Base-by-base conservation (phyloP, 306 rosid genomes). In the Inga oerstediana region DNA sequence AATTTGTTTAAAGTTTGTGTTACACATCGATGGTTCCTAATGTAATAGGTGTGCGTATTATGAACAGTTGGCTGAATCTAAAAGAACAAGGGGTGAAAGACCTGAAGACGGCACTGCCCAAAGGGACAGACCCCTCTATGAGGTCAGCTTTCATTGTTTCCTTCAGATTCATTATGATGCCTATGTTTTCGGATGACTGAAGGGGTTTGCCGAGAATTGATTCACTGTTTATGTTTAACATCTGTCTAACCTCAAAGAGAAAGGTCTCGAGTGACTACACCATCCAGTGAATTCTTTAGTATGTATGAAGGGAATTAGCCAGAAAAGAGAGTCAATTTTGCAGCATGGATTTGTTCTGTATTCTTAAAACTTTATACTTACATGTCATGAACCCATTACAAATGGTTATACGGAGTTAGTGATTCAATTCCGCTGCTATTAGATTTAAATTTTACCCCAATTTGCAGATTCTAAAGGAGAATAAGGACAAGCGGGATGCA, bases 81-180 rank as follows among this genome's bases (percentile, higher is more conserved):
- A 93, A 88, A 90, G 69, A 88, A 46, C 90, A 59, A 91, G 98
- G 78, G 99, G 97, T 30, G 97, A 91, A 59, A 88, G 97, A 35
- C 93, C 93, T 67, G 99, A 96, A 3, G 99, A 96, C 61, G 98
- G 97, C 65, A 96, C 97, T 79, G 98, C 97, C 58, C 92, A 91
- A 37, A 85, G 98, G 49, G 99, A 96, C 69, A 89, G 97, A 87
- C 96, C 98, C 61, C 97, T 96, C 70, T 92, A 11, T 83, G 97
- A 96, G 96, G 98, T 95, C 70, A 8, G 67, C 17, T 45, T 77
- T 79, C n/a, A 3, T 52, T 80, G 4, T 35, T 8, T 11, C 49
- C 72, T 52, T 41, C 71, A 39, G 44, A 45, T 48, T 74, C 79
- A 10, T 77, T 48, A 24, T 4, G 12, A 46, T 39, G 75, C 69